Evolutionary conservation across 768 basidiomycete species (phyloP).

Genomic region (Cystofilobasidium bisporidii): DNA sequence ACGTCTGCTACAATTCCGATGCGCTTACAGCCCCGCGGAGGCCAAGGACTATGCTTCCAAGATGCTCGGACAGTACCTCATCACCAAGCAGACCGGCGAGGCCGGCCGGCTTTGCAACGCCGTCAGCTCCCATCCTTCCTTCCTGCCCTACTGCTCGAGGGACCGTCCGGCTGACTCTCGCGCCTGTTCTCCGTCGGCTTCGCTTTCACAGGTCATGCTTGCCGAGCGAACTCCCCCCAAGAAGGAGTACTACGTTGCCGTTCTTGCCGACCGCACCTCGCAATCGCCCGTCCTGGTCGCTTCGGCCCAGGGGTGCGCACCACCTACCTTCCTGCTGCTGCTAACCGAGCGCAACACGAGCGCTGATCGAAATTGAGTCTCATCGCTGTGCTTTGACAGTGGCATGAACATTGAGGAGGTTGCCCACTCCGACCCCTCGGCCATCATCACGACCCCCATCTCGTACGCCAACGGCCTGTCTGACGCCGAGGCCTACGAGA

Average conservation of each 20-base stretch:
- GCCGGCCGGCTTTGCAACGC: slow-evolving; percentile 89
- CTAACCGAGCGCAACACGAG: too few relatives aligned
- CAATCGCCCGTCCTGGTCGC: slow-evolving; percentile 87
- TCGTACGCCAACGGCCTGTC: slow-evolving; percentile 71
- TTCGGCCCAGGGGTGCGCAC: slow-evolving; percentile 62
- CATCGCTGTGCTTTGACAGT: slow-evolving; percentile 1
- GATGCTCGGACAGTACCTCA: slow-evolving; percentile 91
- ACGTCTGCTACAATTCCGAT: too few relatives aligned
- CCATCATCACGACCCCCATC: slow-evolving; percentile 93
- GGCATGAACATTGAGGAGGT: slow-evolving; percentile 99
- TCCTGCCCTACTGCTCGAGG: too few relatives aligned
- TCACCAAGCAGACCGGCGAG: slow-evolving; percentile 97
- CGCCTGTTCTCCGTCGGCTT: background rate
- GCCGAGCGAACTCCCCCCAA: slow-evolving; percentile 85
- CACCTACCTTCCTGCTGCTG: background rate
- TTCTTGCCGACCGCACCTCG: slow-evolving; percentile 84
- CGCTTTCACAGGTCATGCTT: slow-evolving; percentile 70
- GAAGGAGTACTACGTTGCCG: slow-evolving; percentile 96
- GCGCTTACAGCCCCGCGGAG: slow-evolving; percentile 72
- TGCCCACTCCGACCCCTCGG: slow-evolving; percentile 82
- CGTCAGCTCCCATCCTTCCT: slow-evolving; percentile 45
- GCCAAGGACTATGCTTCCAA: slow-evolving; percentile 75
- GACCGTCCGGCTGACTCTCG: background rate
- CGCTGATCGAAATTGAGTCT: too few relatives aligned
- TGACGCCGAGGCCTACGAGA: slow-evolving; percentile 56